phyloP scores from a whole-genome alignment of 768 basidiomycete genomes.

The Lactifluus piperatus region DNA sequence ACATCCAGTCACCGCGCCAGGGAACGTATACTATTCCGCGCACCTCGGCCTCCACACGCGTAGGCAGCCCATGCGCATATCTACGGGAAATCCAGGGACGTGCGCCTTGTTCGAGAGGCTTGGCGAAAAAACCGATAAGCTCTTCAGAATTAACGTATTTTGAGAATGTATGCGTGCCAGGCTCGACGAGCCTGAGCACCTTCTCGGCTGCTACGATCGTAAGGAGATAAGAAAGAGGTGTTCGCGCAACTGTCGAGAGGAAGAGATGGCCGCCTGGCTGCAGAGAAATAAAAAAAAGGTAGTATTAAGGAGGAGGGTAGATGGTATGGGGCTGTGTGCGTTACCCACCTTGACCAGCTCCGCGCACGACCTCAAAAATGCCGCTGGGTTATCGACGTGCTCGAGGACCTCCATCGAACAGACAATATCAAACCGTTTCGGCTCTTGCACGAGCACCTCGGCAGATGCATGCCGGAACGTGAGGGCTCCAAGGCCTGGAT shows the following conservation, averaged over 20 bases:
- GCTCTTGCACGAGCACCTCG: conserved; percentile 58
- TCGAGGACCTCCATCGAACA: conserved; percentile 98
- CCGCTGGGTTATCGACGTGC: conserved; percentile 87
- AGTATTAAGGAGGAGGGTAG: background rate
- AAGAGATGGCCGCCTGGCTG: conserved; percentile 95
- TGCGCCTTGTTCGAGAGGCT: conserved; percentile 31
- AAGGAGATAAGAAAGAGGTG: conserved; percentile 59
- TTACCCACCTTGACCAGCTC: conserved; percentile 73
- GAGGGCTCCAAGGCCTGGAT: conserved; percentile 52
- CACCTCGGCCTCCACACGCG: conserved; percentile 66
- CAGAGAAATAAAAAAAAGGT: background rate
- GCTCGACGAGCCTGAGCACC: conserved; percentile 66
- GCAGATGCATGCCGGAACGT: conserved; percentile 67
- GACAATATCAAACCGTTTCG: conserved; percentile 77
- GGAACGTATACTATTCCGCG: conserved; percentile 74
- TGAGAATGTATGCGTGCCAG: conserved; percentile 84
- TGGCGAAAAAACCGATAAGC: conserved; percentile 72
- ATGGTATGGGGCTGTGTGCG: background rate
- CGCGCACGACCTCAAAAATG: conserved; percentile 75
- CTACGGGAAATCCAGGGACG: conserved; percentile 53
- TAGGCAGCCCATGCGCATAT: conserved; percentile 39
- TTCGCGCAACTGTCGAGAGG: conserved; percentile 90
- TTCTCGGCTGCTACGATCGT: conserved; percentile 78
- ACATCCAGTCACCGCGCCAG: conserved; percentile 55
- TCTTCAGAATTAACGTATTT: conserved; percentile 89